Evolutionary conservation across 208 protist genomes (phyloP), one percentile per base, ranked within the genome.

Genomic region (Acanthamoeba sp.): DNA sequence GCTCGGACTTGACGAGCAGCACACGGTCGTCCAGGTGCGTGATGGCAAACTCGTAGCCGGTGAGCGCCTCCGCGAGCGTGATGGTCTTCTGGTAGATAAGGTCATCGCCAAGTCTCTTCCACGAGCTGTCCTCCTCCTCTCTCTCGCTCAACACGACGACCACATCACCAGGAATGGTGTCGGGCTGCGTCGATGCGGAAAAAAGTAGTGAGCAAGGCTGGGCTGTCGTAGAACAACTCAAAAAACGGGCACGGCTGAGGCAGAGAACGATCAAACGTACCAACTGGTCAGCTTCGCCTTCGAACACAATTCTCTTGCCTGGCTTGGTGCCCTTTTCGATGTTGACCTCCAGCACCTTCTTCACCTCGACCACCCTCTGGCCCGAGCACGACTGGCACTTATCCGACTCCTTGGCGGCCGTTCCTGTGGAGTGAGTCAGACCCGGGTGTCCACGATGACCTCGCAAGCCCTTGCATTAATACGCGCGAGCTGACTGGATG

Each of bases 81-180:
- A 99, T 96, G 2, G 89, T 95, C 32, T 98, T 91, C 14, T 95
- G 96, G 34, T 96, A 97, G 59, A 98, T 93, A 34, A 99, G 95
- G 92, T 99, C 97, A 24, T 98, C 80, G 45, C 96, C 98, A 20
- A 93, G 93, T 27, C 98, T 14, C 85, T 69, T n/a, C 57, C 52
- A 69, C 95, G 87, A 36, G 96, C 71, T 22, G 50, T 82, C 29
- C 76, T 85, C 38, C 76, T 85, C 76, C 45, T 85, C 38, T 1
- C 99, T 99, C 95, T 99, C 96, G 42, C 98, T 96, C 5, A 99
- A 85, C 12, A 99, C 98, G 92, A 99, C 99, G 80, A 99, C 98
- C 87, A 99, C 98, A 95, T 99, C 99, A 69, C 99, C 99, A 29
- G 99, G 97, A 62, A 96, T 95, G 50, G 99, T 96, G 57, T 97